Base-by-base conservation (phyloP, 1,284 basidiomycete genomes). In the Blastosporella zonata region DNA sequence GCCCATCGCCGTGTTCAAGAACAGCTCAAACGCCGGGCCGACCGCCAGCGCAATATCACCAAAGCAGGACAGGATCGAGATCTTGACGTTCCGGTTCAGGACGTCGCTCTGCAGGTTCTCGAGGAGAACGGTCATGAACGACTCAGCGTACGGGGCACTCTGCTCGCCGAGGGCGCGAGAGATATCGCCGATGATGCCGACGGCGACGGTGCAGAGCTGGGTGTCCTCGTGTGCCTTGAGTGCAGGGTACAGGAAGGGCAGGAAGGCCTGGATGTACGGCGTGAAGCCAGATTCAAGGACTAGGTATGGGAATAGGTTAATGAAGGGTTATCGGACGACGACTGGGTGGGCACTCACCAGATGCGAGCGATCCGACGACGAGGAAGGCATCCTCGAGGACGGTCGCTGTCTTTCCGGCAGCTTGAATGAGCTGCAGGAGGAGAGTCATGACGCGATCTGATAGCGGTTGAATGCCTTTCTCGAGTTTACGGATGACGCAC, bases 341-440 rank as follows among this genome's bases (percentile, higher is more conserved):
- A 22, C 1, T 13, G 12, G 10, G 31, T 40, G 27, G 31, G 31
- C 18, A 55, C 72, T 46, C 61, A 81, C 86, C 81, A 45, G 84
- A 78, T 31, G 89, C 87, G 42, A 97, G 76, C 6, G 93, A 84
- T n/a, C 96, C 96, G 43, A 97, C 86, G 34, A 93, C 90, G 28
- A 97, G 79, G 78, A 99, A 97, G 2, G 93, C 92, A 63, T 99
- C 97, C 66, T 99, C 97, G 29, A 97, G 79, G n/a, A 98, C 83
- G 1, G 93, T 96, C 2, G 94, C 93, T 20, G 93, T 90, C 73
- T 96, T 97, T 50, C 90, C 85, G 18, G 93, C 85, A 25, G 87
- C 81, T 62, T 87, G 84, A 54, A 98, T 92, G 43, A 98, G 80
- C 55, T 86, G 86, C 4, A 99, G 75, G 37, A 96, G 67, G 49